phyloP scores from a whole-genome alignment of 495 filamentous ascomycete genomes.

The Podospora anserina region DNA sequence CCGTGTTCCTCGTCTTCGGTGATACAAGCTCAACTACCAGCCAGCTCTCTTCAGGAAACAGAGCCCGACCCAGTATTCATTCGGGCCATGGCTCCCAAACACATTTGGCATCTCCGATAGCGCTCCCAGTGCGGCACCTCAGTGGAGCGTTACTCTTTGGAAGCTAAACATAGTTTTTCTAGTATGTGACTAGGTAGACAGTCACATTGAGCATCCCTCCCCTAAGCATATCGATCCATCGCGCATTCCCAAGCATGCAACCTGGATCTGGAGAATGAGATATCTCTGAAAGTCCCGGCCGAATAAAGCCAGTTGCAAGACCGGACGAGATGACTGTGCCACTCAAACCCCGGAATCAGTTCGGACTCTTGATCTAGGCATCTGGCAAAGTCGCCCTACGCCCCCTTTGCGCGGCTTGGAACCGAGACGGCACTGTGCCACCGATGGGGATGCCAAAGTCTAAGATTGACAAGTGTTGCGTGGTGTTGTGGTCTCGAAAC shows the following conservation, averaged over 20 bases:
- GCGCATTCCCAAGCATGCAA: neutral
- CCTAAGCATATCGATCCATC: neutral
- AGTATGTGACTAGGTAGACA: neutral
- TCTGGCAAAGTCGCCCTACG: neutral
- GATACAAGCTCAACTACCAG: neutral
- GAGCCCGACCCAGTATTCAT: neutral
- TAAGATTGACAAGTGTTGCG: neutral
- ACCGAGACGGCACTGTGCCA: slow-evolving; percentile 3
- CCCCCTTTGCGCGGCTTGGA: neutral
- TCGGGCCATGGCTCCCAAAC: neutral
- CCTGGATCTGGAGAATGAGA: neutral
- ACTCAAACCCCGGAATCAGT: neutral
- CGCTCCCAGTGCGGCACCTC: neutral
- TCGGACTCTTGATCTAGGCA: slow-evolving; percentile 1
- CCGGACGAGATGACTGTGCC: neutral
- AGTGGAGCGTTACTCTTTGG: neutral
- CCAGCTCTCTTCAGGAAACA: neutral
- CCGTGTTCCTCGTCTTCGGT: neutral
- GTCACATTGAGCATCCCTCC: neutral
- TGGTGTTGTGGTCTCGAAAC: neutral
- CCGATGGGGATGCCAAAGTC: neutral
- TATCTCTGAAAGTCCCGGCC: neutral
- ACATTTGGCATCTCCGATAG: neutral
- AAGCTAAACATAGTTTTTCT: neutral
- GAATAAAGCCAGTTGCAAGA: neutral